These are phyloP conservation scores for Neotropicomus parvogracilis DNA, from an alignment of 1,284 basidiomycete genomes.

Conservation along the genomic window DNA sequence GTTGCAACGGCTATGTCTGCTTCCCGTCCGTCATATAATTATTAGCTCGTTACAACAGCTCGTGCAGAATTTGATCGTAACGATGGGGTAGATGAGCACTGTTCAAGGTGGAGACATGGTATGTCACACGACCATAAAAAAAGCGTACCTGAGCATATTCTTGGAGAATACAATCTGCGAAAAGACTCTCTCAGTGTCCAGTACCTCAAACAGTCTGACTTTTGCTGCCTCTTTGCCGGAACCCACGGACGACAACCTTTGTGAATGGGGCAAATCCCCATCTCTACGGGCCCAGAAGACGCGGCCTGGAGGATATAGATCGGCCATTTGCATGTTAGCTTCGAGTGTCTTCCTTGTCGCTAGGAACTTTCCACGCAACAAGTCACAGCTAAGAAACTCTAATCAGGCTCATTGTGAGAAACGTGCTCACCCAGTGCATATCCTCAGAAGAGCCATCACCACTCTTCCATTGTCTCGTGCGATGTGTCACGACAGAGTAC, in stretches of 20 bases:
- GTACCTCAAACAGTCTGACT: conserved; percentile 68
- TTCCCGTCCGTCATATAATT: neutral
- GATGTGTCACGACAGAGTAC: conserved; percentile 56
- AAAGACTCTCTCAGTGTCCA: conserved; percentile 72
- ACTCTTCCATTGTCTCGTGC: conserved; percentile 57
- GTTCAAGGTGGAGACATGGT: conserved; percentile 25
- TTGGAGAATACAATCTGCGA: conserved; percentile 76
- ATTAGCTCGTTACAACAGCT: conserved; percentile 49
- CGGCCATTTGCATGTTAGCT: conserved; percentile 76
- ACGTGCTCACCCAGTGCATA: conserved; percentile 58
- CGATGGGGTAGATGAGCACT: conserved; percentile 66
- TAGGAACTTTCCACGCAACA: conserved; percentile 52
- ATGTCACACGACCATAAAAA: neutral
- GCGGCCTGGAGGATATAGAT: conserved; percentile 76
- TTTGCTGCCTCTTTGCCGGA: conserved; percentile 37
- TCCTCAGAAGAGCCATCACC: conserved; percentile 53
- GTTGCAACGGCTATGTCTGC: conserved; percentile 2
- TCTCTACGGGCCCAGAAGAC: conserved; percentile 76
- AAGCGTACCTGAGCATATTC: conserved; percentile 68
- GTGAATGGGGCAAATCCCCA: conserved; percentile 55
- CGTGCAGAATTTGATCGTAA: conserved; percentile 63
- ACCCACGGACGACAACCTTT: conserved; percentile 18
- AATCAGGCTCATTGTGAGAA: neutral
- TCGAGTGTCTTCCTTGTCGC: conserved; percentile 78
- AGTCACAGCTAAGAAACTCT: conserved; percentile 4